Evolutionary conservation across 345 rosid species (phyloP).

Genomic region (Populus simonii): DNA sequence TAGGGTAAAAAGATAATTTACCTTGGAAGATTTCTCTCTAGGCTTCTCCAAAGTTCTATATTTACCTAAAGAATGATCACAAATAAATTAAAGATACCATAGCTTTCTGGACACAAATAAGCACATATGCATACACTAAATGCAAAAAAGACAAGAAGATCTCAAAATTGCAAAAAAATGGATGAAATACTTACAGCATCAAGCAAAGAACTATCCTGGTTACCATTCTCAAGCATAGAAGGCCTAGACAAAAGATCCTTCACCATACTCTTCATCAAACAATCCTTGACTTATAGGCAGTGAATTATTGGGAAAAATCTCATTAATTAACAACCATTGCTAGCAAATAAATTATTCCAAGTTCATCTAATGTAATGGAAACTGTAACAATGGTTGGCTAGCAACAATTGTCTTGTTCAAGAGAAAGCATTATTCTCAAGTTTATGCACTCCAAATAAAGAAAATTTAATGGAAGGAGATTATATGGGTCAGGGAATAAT

Average conservation of each 20-base stretch:
- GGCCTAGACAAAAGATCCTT: conserved; percentile 62
- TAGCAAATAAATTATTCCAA: no score
- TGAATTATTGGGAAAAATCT: no score
- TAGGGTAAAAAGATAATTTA: conserved; percentile 14
- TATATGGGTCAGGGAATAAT: no score
- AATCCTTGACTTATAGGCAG: conserved; percentile 47
- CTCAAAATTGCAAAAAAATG: not conserved
- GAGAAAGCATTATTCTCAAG: no score
- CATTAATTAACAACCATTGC: no score
- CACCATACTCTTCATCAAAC: conserved; percentile 86
- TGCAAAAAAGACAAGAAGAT: not conserved
- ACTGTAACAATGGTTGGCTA: no score
- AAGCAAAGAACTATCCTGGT: conserved; percentile 33
- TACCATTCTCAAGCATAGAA: conserved; percentile 50
- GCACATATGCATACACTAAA: not conserved
- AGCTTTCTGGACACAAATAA: not conserved
- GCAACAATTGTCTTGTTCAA: no score
- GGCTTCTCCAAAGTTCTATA: conserved; percentile 53
- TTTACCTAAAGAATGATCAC: conserved; percentile 41
- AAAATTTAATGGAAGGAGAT: no score
- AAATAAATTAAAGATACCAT: not conserved
- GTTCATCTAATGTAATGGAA: no score
- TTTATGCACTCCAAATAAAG: no score
- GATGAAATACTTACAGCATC: conserved; percentile 42
- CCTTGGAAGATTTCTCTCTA: conserved; percentile 58